A percentile compares a stretch with the other conserved stretches of the same genome.
These are phyloP conservation scores for Crithidia brevicula DNA, from an alignment of 208 protist genomes.

Conservation along the genomic window DNA sequence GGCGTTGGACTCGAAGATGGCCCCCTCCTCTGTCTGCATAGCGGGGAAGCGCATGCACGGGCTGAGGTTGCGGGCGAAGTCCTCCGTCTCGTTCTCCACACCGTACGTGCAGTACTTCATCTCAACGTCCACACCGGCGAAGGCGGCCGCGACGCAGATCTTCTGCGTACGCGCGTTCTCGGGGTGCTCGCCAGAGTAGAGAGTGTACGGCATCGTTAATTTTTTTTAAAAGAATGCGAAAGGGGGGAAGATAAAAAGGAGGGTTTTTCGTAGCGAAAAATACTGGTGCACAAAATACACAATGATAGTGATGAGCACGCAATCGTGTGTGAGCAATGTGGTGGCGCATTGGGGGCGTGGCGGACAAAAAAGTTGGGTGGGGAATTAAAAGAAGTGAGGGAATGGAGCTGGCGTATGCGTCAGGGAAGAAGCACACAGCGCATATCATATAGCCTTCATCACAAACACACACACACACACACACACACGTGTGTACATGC, in stretches of 20 bases:
- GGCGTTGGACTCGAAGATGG: constrained; percentile 88
- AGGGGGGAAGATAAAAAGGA: neutral
- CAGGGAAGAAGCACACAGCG: too few relatives aligned
- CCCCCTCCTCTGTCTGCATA: constrained; percentile 81
- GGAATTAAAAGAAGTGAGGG: too few relatives aligned
- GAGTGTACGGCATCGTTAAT: neutral
- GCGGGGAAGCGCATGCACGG: constrained; percentile 73
- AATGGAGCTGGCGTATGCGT: too few relatives aligned
- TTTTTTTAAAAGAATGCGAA: neutral
- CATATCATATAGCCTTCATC: neutral
- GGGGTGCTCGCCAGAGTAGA: constrained; percentile 20
- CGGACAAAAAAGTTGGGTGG: too few relatives aligned
- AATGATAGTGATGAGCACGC: too few relatives aligned
- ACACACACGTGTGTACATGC: neutral
- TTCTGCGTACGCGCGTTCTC: constrained; percentile 65
- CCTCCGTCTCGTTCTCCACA: constrained; percentile 64
- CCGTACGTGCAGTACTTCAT: constrained; percentile 40
- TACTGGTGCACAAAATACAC: too few relatives aligned
- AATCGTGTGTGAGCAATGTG: too few relatives aligned
- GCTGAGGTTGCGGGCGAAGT: constrained; percentile 66
- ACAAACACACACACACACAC: constrained; percentile 1
- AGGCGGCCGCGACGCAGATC: constrained; percentile 64
- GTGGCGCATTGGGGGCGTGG: too few relatives aligned
- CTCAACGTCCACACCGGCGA: constrained; percentile 58
- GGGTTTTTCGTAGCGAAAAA: too few relatives aligned